Percentiles rank a stretch among this genome's conserved stretches.
Evolutionary conservation across 345 rosid species (phyloP).

Genomic region (Geranium rotundifolium): DNA sequence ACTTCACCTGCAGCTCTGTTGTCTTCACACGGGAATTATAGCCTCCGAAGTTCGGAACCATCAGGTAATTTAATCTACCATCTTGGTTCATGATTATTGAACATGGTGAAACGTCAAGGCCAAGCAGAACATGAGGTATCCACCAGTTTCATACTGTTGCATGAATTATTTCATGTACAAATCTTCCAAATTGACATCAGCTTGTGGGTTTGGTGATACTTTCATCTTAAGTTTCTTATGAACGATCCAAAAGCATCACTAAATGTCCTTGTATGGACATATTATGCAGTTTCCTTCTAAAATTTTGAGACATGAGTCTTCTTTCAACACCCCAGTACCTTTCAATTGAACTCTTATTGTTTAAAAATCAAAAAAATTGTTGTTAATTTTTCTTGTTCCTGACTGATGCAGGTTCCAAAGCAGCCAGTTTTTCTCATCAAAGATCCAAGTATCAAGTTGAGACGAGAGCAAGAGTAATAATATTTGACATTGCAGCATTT

Average conservation of each 20-base stretch:
- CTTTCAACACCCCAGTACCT: too few species aligned
- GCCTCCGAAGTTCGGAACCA: constrained; percentile 36
- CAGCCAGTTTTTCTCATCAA: constrained; percentile 43
- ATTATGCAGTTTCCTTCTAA: not conserved
- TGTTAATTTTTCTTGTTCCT: not conserved
- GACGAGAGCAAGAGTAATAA: constrained; percentile 63
- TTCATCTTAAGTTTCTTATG: not conserved
- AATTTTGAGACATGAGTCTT: too few species aligned
- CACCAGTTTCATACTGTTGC: not conserved
- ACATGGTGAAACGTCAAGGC: not conserved
- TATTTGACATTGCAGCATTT: constrained; percentile 46
- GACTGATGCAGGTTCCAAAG: constrained; percentile 24
- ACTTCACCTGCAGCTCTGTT: constrained; percentile 54
- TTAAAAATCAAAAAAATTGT: not conserved
- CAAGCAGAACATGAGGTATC: not conserved
- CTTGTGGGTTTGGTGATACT: not conserved
- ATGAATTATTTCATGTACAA: too few species aligned
- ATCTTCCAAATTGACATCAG: not conserved
- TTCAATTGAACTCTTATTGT: not conserved
- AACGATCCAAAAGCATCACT: not conserved
- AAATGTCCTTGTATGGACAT: not conserved
- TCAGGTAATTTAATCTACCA: constrained; percentile 37
- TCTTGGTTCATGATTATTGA: not conserved
- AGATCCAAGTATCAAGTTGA: constrained; percentile 52
- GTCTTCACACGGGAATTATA: constrained; percentile 35